Evolutionary conservation across 2,329 filamentous ascomycete species (phyloP).

Genomic region (Orbilia javanica): DNA sequence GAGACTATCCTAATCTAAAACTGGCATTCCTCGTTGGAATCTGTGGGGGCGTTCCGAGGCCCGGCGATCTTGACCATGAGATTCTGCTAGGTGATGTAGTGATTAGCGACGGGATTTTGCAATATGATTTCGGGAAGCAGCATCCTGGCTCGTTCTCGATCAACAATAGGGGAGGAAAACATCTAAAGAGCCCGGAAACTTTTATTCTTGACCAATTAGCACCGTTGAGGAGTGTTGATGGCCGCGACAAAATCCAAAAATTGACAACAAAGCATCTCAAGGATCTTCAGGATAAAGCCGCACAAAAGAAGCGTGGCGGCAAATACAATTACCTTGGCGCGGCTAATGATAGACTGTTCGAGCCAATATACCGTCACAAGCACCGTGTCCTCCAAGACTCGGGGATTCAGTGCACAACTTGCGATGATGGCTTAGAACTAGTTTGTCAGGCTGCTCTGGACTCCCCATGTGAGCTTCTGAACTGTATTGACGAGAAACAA

Average conservation of each 20-base stretch:
- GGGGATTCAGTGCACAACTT: not conserved
- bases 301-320: not conserved
- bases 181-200: not conserved
- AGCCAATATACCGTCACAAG: not conserved
- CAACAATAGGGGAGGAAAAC: not conserved
- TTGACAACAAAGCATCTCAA: not conserved
- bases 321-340: not conserved
- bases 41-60: conserved; percentile 57
- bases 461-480: not conserved
- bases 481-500: not conserved
- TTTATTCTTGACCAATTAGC: not conserved
- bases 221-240: not conserved
- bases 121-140: conserved; percentile 13
- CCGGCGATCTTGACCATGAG: conserved; percentile 27
- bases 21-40: conserved; percentile 60
- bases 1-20: conserved; percentile 59
- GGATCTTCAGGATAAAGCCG: not conserved
- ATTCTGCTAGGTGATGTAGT: conserved; percentile 64
- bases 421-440: not conserved
- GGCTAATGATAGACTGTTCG: not conserved
- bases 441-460: not conserved
- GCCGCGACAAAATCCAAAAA: not conserved
- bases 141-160: not conserved
- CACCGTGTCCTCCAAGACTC: not conserved
- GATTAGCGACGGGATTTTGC: conserved; percentile 62